A percentile compares a stretch with the other conserved stretches of the same genome.
phyloP scores from a whole-genome alignment of 2,329 filamentous ascomycete species.

The Tolypocladium pustulatum region DNA sequence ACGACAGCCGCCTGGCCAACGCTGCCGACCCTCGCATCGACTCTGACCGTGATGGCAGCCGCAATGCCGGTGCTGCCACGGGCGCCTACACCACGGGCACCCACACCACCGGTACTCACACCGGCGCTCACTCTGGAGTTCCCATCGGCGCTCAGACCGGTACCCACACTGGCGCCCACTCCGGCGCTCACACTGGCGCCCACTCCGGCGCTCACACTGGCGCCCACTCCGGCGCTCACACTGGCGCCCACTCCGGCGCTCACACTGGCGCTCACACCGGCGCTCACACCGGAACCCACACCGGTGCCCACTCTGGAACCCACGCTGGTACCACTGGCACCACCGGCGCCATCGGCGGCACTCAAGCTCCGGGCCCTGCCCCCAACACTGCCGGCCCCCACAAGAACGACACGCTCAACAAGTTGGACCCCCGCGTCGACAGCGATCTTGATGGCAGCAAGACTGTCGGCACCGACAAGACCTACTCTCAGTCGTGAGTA shows the following conservation, averaged over 20 bases:
- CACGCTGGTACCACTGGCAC: not conserved
- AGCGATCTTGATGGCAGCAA: slow-evolving; percentile 42
- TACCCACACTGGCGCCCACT: not conserved
- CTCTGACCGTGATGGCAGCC: slow-evolving; percentile 33
- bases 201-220: slow-evolving; percentile 14
- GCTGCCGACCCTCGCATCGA: slow-evolving; percentile 40
- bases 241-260: not conserved
- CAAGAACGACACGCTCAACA: slow-evolving; percentile 42
- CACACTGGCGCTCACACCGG: slow-evolving; percentile 13
- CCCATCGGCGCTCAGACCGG: slow-evolving; percentile 24
- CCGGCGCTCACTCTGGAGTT: slow-evolving; percentile 22
- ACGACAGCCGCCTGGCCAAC: slow-evolving; percentile 32
- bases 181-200: slow-evolving; percentile 7
- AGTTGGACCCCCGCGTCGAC: slow-evolving; percentile 45
- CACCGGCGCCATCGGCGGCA: not conserved
- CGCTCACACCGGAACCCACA: slow-evolving; percentile 17
- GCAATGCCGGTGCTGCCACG: slow-evolving; percentile 18
- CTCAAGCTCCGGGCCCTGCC: slow-evolving; percentile 14
- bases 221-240: not conserved
- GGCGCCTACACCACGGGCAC: slow-evolving; percentile 3
- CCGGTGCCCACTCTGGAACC: not conserved
- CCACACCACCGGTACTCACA: slow-evolving; percentile 5
- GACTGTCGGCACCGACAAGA: slow-evolving; percentile 44
- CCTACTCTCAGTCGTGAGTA: slow-evolving; percentile 27
- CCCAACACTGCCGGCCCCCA: slow-evolving; percentile 30